Percentiles rank a stretch among this genome's conserved stretches.
Conservation (phyloP, 768 basidiomycete genomes). For the Boletus coccyginus region DNA sequence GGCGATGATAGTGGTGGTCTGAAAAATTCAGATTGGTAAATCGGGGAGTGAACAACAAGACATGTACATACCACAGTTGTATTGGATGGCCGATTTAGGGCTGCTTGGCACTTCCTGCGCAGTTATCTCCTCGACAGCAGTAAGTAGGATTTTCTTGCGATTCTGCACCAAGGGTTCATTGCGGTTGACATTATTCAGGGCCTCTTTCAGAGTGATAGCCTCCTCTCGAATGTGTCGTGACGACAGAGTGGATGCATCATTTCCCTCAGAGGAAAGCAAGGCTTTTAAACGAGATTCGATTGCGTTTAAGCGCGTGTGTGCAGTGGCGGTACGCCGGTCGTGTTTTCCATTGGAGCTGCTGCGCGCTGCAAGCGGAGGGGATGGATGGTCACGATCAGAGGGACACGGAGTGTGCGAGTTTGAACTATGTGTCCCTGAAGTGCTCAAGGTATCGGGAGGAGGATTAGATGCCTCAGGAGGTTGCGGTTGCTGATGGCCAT, state of each 20-base stretch:
- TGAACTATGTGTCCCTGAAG: not conserved
- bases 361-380: too few relatives aligned
- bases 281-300: not conserved
- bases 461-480: not conserved
- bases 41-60: not conserved
- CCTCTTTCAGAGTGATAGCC: not conserved
- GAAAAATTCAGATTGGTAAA: not conserved
- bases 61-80: not conserved
- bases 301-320: not conserved
- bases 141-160: not conserved
- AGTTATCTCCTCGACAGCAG: not conserved
- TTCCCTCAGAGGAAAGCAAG: not conserved
- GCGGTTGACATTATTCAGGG: not conserved
- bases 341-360: not conserved
- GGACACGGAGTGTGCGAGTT: not conserved
- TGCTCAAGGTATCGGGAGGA: not conserved
- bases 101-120: not conserved
- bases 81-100: not conserved
- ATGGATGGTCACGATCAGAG: not conserved
- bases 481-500: not conserved
- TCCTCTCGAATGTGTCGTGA: not conserved
- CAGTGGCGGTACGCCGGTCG: not conserved
- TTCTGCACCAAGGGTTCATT: not conserved
- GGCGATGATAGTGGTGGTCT: slow-evolving; percentile 12
- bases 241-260: not conserved